Evolutionary conservation across 2,329 filamentous ascomycete genomes (phyloP), one percentile per base, ranked within the genome.

Genomic region (Aspergillus chevalieri): DNA sequence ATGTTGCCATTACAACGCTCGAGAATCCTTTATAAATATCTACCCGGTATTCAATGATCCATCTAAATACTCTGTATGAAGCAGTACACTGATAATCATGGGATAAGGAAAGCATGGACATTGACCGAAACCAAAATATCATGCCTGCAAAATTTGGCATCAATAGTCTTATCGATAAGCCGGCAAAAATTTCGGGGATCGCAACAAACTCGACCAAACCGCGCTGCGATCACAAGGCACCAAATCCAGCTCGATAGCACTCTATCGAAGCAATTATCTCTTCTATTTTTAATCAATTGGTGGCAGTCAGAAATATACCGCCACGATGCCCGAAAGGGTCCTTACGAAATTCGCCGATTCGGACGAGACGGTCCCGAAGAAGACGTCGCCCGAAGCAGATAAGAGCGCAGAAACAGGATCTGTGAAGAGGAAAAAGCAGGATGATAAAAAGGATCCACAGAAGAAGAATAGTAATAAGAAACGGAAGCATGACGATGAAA

Each of bases 241-340:
- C 10, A 12, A 12, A 12, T 30, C 10, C 10, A 9, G 28, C 43
- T 38, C 36, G 38, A 38, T 28, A 46, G 22, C 15, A 17, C 42
- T 36, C 8, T 15, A n/a, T 17, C n/a, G 14, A 30, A 30, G 9
- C 34, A 7, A 36, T 36, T 8, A n/a, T 36, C 4, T 2, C 2
- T 10, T 30, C 10, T 30, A 30, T 38, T 17, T 38, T 34, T 6
- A 1, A 17, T 38, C 17, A 7, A 17, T 38, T 38, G 34, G 30
- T 34, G 26, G 4, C 9, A 38, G n/a, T 8, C 34, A 38, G 19
- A 14, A 1, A 41, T 12, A 21, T 10, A 19, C 17, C 38, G 19
- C 39, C 57, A 65, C 43, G 26, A 75, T 75, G 72, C 70, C 71
- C 24, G 70, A 74, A 59, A 65, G 67, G 54, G 64, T 73, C 9